Base-by-base conservation (phyloP, 2,329 filamentous ascomycete species). In the Diaporthe humulicola region DNA sequence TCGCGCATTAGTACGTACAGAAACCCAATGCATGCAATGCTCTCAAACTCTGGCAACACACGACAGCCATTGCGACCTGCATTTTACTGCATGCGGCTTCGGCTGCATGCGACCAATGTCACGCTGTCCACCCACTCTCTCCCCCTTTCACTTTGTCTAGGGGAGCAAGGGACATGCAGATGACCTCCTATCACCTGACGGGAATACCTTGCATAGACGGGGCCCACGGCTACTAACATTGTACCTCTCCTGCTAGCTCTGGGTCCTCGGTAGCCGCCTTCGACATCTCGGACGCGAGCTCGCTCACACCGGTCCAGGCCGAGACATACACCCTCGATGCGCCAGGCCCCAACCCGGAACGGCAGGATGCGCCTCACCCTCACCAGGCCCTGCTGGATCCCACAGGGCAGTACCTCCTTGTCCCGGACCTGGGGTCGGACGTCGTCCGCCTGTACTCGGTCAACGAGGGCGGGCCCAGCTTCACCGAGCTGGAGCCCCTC, bases 371-470 rank as follows among this genome's bases (percentile, higher is more conserved):
- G 9, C 85, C 92, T 3, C 91, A 93, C 79, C 91, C 92, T 25
- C 92, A 94, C 82, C 84, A 93, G 79, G 88, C 89, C n/a, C 81
- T 93, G 70, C 80, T 92, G 45, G 93, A 94, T 80, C 93, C 92
- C 9, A 92, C 90, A 2, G 89, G 88, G 8, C 79, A 85, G n/a
- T 94, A 89, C 81, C 78, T 94, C 38, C 79, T 94, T 12, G 87
- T 91, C 12, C 92, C 92, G 1, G 93, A 94, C 78, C 86, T 95
- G 7, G 91, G 93, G 54, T 87, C 89, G 73, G 93, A 94, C 78
- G 79, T 90, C 9, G 82, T 94, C 64, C 90, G 89, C 76, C 83
- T 85, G 73, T 94, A 90, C 81, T 79, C 83, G 72, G 86, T 93
- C 78, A 83, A 90, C 77, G 86, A 86, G 60, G 85, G 87, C 42